phyloP scores from a whole-genome alignment of 2,329 filamentous ascomycete species.

The Arthroderma sp. region DNA sequence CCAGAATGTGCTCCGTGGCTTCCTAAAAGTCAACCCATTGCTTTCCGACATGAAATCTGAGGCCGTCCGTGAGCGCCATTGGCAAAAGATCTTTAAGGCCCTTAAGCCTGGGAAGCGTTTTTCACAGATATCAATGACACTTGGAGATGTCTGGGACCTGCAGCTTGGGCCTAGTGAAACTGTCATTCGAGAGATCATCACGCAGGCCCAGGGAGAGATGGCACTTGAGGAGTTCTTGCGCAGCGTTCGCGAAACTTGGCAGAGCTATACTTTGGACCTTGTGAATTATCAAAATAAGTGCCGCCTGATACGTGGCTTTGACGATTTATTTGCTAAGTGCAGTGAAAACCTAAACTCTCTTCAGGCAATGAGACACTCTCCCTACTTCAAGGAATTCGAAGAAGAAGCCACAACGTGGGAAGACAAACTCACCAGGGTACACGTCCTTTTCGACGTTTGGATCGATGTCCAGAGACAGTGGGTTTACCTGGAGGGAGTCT shows the following conservation, averaged over 20 bases:
- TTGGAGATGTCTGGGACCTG: slow-evolving; percentile 98
- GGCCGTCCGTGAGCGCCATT: slow-evolving; percentile 89
- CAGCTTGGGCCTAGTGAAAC: slow-evolving; percentile 78
- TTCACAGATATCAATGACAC: slow-evolving; percentile 82
- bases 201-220: slow-evolving; percentile 95
- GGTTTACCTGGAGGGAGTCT: slow-evolving; percentile 98
- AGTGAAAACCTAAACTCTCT: slow-evolving; percentile 96
- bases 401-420: slow-evolving; percentile 96
- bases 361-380: slow-evolving; percentile 97
- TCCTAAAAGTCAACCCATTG: slow-evolving; percentile 81
- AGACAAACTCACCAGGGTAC: slow-evolving; percentile 92
- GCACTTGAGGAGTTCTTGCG: slow-evolving; percentile 94
- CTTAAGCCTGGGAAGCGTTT: slow-evolving; percentile 88
- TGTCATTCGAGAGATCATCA: slow-evolving; percentile 83
- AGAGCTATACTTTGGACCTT: slow-evolving; percentile 84
- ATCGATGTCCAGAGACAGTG: slow-evolving; percentile 99
- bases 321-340: slow-evolving; percentile 95
- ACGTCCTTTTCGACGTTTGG: slow-evolving; percentile 98
- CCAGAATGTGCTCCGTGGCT: slow-evolving; percentile 74
- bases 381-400: slow-evolving; percentile 98
- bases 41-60: slow-evolving; percentile 90
- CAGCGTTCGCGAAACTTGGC: slow-evolving; percentile 93
- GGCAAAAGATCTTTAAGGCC: slow-evolving; percentile 95
- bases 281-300: slow-evolving; percentile 98
- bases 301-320: slow-evolving; percentile 91